phyloP scores from a whole-genome alignment of 768 basidiomycete species.

The Mycena polygramma region DNA sequence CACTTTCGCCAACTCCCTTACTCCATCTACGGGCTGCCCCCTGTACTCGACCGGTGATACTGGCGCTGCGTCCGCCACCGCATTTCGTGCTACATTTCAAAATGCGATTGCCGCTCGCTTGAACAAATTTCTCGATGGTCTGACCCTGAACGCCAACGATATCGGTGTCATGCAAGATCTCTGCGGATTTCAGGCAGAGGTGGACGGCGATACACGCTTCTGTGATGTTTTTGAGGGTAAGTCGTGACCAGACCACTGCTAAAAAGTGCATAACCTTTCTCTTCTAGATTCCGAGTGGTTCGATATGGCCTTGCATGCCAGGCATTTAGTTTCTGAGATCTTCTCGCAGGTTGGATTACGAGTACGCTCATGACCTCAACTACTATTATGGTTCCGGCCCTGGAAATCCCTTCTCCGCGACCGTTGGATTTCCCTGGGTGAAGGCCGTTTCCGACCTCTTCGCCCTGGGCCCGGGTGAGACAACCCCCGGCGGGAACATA shows the following conservation, averaged over 20 bases:
- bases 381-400: constrained; percentile 64
- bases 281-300: constrained; percentile 54
- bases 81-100: constrained; percentile 52
- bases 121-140: constrained; percentile 52
- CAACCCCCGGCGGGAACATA: constrained; percentile 42
- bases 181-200: constrained; percentile 55
- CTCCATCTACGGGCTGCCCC: constrained; percentile 56
- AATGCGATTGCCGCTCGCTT: constrained; percentile 49
- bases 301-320: background rate
- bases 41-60: constrained; percentile 49
- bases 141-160: constrained; percentile 50
- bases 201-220: constrained; percentile 55
- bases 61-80: constrained; percentile 41
- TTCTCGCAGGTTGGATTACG: constrained; percentile 47
- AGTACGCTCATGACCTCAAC: constrained; percentile 60
- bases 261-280: background rate
- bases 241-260: constrained; percentile 11
- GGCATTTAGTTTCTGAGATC: background rate
- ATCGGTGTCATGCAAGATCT: constrained; percentile 60
- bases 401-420: constrained; percentile 57
- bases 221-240: constrained; percentile 56
- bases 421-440: constrained; percentile 56
- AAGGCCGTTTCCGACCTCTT: constrained; percentile 55
- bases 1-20: constrained; percentile 59
- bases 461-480: constrained; percentile 45